phyloP scores from a whole-genome alignment of 495 filamentous ascomycete species.

The Penicillium simplicissimum region DNA sequence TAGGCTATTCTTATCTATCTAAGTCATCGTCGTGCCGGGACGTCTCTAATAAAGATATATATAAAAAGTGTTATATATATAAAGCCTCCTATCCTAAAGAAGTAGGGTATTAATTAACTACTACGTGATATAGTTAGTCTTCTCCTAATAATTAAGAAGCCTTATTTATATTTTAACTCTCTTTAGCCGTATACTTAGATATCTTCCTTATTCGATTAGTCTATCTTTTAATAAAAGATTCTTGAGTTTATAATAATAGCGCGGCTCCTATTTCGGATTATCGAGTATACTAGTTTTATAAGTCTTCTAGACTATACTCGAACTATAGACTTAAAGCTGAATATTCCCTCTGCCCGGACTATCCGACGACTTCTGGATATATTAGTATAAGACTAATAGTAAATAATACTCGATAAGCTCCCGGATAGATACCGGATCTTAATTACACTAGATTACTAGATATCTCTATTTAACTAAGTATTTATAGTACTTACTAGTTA shows the following conservation, averaged over 20 bases:
- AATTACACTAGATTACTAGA: constrained; percentile 23
- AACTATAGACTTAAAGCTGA: neutral
- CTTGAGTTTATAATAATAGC: neutral
- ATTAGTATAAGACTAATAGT: neutral
- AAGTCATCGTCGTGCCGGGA: neutral
- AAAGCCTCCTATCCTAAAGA: neutral
- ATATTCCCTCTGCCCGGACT: neutral
- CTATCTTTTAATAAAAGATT: neutral
- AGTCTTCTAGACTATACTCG: neutral
- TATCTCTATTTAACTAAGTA: constrained; percentile 16
- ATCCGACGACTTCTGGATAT: neutral
- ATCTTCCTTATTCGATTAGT: neutral
- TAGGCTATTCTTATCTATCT: constrained; percentile 5
- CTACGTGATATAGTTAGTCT: neutral
- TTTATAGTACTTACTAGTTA: constrained; percentile 22
- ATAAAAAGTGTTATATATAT: neutral
- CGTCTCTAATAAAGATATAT: neutral
- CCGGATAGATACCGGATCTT: constrained; percentile 9
- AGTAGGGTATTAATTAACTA: neutral
- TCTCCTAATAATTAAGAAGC: neutral
- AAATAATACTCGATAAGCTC: neutral
- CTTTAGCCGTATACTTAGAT: neutral
- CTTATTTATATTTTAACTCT: neutral
- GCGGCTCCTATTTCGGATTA: neutral
- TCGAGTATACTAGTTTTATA: neutral